phyloP scores from a whole-genome alignment of 768 basidiomycete genomes.

The Lyophyllum shimeji region DNA sequence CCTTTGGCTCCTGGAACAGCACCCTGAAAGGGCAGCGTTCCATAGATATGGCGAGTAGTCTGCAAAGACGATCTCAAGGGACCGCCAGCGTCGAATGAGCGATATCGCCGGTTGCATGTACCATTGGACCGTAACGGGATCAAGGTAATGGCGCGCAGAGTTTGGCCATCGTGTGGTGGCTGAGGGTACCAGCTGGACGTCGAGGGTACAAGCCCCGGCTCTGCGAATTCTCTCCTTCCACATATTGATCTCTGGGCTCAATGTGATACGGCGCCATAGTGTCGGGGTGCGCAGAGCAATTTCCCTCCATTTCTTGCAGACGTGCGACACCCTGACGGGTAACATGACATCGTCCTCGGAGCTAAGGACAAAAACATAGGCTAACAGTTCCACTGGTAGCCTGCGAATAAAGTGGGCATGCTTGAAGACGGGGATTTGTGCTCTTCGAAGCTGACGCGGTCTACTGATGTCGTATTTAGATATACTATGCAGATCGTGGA shows the following conservation, averaged over 20 bases:
- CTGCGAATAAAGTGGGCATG: conserved; percentile 49
- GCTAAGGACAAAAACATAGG: conserved; percentile 62
- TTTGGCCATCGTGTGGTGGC: conserved; percentile 23
- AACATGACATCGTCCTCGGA: conserved; percentile 55
- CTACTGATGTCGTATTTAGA: conserved; percentile 28
- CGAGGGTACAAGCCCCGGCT: conserved; percentile 59
- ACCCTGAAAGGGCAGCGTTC: conserved; percentile 61
- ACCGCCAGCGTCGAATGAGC: conserved; percentile 57
- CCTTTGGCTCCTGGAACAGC: conserved; percentile 37
- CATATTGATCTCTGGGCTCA: conserved; percentile 50
- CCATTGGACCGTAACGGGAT: conserved; percentile 51
- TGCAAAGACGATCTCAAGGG: conserved; percentile 55
- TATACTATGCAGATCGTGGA: conserved; percentile 7
- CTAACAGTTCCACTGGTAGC: conserved; percentile 64
- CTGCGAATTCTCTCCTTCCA: conserved; percentile 64
- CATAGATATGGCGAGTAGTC: conserved; percentile 64
- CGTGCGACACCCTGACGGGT: conserved; percentile 65
- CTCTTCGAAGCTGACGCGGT: conserved; percentile 35
- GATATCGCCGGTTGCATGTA: conserved; percentile 59
- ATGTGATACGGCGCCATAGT: conserved; percentile 63
- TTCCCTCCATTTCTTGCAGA: conserved; percentile 64
- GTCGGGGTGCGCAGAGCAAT: conserved; percentile 58
- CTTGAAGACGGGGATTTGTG: conserved; percentile 19
- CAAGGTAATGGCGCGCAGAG: conserved; percentile 32
- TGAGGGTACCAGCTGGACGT: conserved; percentile 49